Percentiles rank a stretch among this genome's conserved stretches.
Conservation (phyloP, 805 yeast genomes). For the Metschnikowia kofuensis region DNA sequence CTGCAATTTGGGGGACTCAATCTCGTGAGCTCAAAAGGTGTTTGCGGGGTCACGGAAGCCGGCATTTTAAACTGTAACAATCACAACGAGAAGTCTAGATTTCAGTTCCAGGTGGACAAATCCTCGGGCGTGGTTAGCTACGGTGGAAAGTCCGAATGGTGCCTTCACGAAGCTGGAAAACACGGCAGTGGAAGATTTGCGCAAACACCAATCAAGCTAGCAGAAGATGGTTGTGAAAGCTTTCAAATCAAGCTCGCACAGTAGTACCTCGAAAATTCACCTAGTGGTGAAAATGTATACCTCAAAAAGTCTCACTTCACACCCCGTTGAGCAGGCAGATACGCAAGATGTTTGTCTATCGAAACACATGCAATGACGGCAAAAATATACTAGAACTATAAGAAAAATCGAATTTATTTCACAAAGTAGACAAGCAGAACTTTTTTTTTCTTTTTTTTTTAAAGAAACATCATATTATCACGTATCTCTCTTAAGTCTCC, state of each 20-base stretch:
- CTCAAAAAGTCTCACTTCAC: too few species aligned
- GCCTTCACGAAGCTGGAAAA: conserved; percentile 42
- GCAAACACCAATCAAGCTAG: conserved; percentile 50
- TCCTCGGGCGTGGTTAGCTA: conserved; percentile 47
- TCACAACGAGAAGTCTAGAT: conserved; percentile 22
- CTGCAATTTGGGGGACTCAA: conserved; percentile 73
- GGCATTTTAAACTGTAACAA: conserved; percentile 17
- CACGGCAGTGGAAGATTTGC: conserved; percentile 30
- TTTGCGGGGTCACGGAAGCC: conserved; percentile 47
- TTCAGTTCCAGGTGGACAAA: conserved; percentile 57
- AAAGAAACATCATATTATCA: too few species aligned
- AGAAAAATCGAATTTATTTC: too few species aligned
- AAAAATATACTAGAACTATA: too few species aligned
- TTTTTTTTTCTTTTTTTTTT: too few species aligned
- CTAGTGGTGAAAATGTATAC: background rate
- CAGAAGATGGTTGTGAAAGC: conserved; percentile 21
- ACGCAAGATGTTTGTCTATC: too few species aligned
- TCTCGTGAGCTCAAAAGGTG: conserved; percentile 68
- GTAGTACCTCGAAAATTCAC: background rate
- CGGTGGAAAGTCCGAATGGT: conserved; percentile 64
- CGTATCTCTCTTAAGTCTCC: too few species aligned
- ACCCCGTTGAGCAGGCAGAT: too few species aligned
- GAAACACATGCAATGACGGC: too few species aligned
- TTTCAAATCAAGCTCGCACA: conserved; percentile 11
- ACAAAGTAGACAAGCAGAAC: too few species aligned